Evolutionary conservation across 2,329 filamentous ascomycete genomes (phyloP), one percentile per base, ranked within the genome.

Genomic region (Cladophialophora yegresii): DNA sequence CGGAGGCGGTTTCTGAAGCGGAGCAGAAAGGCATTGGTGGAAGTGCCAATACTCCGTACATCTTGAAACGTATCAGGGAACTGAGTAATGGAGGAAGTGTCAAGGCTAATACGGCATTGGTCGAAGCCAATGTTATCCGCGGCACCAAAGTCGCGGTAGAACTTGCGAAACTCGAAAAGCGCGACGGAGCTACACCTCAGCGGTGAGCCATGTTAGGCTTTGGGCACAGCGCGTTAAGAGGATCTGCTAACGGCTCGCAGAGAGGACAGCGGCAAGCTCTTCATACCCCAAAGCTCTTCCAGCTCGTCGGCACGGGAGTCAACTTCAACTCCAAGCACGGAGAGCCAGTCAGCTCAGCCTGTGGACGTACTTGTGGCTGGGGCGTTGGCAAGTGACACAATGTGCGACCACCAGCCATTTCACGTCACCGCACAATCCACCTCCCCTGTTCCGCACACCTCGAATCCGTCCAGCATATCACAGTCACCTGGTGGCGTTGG

Each of bases 401-500:
- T 88, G 69, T 97, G 93, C 80, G 90, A 97, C 75, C 95, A 89
- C 73, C 73, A 79, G 28, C 84, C 84, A 12, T 75, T 81, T 13
- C 67, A 75, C 8, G 74, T 74, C 28, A 75, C 78, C 36, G 65
- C 73, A 2, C 67, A 67, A 10, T 70, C 73, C n/a, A 71, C 74
- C 10, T 70, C 71, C 65, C 80, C 75, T 65, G 70, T 74, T 58
- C 80, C 88, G 43, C 85, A 93, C 65, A 96, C 92, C 0, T 98
- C 93, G 0, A 98, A 98, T 72, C 91, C 91, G 55, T 87, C 92
- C 7, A 80, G 82, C 13, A 96, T 97, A 69, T 86, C 80, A 40
- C 92, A 96, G 73, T 91, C 89, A 0, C 84, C 97, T 7, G 95
- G 95, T 12, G 95, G 95, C 6, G 95, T 98, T 7, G 95, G 91